These are phyloP conservation scores for Saccharomyces pastorianus DNA, from an alignment of 1,139 yeast species.

Conservation along the genomic window DNA sequence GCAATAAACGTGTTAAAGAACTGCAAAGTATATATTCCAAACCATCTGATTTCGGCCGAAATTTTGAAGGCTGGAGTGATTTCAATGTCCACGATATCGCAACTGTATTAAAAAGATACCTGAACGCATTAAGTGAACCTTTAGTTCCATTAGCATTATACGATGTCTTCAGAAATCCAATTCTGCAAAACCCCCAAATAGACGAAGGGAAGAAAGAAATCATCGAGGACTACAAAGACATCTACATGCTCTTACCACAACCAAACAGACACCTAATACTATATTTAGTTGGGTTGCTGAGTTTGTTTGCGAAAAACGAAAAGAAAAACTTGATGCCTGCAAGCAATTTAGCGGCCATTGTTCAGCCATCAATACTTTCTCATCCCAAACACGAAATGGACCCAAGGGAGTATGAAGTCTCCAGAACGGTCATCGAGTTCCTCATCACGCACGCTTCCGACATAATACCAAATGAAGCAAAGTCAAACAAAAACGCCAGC, in stretches of 20 bases:
- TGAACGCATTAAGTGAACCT: constrained; percentile 84
- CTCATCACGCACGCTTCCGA: constrained; percentile 53
- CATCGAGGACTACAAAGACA: neutral
- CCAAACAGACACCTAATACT: constrained; percentile 23
- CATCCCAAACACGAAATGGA: constrained; percentile 85
- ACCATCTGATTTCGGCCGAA: constrained; percentile 80
- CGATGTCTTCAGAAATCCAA: constrained; percentile 68
- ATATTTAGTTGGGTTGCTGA: constrained; percentile 74
- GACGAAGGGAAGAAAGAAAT: neutral
- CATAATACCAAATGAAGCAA: constrained; percentile 50
- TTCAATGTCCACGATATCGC: constrained; percentile 94
- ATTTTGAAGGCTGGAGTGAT: constrained; percentile 65
- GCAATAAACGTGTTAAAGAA: constrained; percentile 75
- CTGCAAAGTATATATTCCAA: constrained; percentile 69
- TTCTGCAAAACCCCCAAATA: constrained; percentile 35
- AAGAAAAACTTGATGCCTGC: constrained; percentile 80
- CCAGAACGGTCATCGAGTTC: constrained; percentile 78
- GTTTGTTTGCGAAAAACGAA: constrained; percentile 70
- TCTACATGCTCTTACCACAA: neutral
- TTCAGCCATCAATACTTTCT: constrained; percentile 70
- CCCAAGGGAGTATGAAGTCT: constrained; percentile 79
- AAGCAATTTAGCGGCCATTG: constrained; percentile 82
- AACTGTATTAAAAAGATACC: constrained; percentile 68
- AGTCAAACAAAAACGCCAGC: constrained; percentile 11
- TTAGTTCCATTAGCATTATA: constrained; percentile 69